Evolutionary conservation across 805 yeast genomes (phyloP), one percentile per base, ranked within the genome.

Genomic region (Candida krabiensis): DNA sequence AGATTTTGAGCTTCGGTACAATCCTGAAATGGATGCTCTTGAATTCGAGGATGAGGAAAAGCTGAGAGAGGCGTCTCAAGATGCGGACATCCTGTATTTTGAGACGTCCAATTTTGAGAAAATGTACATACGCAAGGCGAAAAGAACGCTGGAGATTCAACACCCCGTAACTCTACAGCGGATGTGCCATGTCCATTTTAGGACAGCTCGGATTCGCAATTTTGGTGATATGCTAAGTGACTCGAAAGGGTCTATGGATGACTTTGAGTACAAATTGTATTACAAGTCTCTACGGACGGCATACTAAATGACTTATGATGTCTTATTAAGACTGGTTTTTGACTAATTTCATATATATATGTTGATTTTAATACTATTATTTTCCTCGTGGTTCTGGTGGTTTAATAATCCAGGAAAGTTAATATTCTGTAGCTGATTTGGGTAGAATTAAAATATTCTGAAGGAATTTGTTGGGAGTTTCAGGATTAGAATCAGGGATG

Each of bases 61-160:
- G 9, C 33, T 54, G 13, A 28, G 32, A 13, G 27, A 44, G n/a
- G 32, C 28, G 3, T 43, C 56, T 12, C 37, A 22, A 27, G 46
- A 46, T 12, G 50, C 48, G 4, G 59, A 54, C 30, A 52, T 54
- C 16, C 32, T 54, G 12, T 43, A 50, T 13, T 33, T 50, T 26
- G 52, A 47, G 37, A 38, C 45, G 17, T 33, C 38, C 13, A 28
- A 34, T 5, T 17, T 19, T 9, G 49, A 40, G 27, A 46, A 46
- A 18, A 26, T 41, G 11, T 44, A 42, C 38, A 39, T 47, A 16
- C 35, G 46, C 21, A 47, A 47, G 33, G 30, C 37, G 28, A 31
- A 31, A 26, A 16, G 35, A 13, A 14, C 32, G 14, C n/a, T 36
- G 27, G 36, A 33, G 5, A 26, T 22, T 3, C 17, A 37, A 13